Evolutionary conservation across 768 basidiomycete species (phyloP), one percentile per base, ranked within the genome.

Genomic region (Amyloporia xantha): DNA sequence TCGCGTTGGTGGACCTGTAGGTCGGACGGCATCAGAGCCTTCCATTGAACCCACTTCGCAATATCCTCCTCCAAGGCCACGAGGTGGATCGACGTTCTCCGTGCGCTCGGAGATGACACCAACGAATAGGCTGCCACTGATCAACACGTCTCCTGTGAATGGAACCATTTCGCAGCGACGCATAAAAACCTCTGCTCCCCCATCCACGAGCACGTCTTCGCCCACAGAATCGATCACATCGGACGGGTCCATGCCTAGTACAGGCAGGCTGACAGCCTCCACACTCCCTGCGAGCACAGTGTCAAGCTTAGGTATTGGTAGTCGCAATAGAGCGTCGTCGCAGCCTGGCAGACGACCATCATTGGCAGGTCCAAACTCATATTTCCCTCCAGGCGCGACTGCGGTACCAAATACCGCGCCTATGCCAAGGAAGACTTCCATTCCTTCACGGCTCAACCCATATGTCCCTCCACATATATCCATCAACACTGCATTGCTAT

Each of bases 291-390:
- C 70, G 27, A 70, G 58, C 51, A 68, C 71, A 28, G 61, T 66
- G 47, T 58, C 61, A 33, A 60, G 64, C 23, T 63, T 72, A 1
- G 62, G 60, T 25, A 70, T 71, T 5, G 13, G 25, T 0, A 66
- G 67, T 19, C 77, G 89, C 50, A 74, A 60, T 49, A 77, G 89
- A 41, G 85, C 89, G 28, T 79, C 77, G 11, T 90, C 89, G 33
- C 89, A 91, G 54, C 86, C 89, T 37, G 84, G 81, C 23, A 76
- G 85, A 49, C 71, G 85, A 48, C 84, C 86, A 21, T 78, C 84
- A 12, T 52, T 80, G 25, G 63, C 72, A 28, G 72, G 75, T 53
- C 74, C 69, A 71, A 54, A 80, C 76, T 36, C 81, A 71, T 47
- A 69, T 68, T 45, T 82, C 78, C 56, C 54, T 51, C 41, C 72